Conservation (phyloP, 208 protist species). For the Leishmania arabica region DNA sequence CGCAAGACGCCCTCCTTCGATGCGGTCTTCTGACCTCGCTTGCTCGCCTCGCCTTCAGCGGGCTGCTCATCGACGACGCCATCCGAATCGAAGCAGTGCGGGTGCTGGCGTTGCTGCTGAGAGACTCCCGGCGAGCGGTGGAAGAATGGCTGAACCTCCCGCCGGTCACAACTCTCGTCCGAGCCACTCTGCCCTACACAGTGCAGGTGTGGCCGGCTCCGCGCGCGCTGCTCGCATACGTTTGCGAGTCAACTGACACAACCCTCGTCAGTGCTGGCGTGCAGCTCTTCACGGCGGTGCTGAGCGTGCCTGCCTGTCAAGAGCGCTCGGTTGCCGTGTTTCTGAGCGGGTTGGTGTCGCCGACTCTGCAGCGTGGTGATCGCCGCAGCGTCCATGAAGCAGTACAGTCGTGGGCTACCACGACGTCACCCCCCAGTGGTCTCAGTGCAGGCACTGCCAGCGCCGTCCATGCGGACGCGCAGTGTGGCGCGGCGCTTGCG, state of each 20-base stretch:
- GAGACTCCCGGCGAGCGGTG: conserved; percentile 34
- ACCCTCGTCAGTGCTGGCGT: conserved; percentile 52
- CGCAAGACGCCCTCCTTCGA: conserved; percentile 42
- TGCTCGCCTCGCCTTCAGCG: conserved; percentile 58
- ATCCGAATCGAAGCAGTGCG: conserved; percentile 77
- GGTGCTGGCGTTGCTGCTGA: conserved; percentile 51
- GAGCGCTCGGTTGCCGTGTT: conserved; percentile 21
- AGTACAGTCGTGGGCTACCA: background rate
- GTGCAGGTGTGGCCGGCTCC: conserved; percentile 38
- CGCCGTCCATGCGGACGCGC: background rate
- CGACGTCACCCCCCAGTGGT: background rate
- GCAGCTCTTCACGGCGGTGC: conserved; percentile 43
- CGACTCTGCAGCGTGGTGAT: background rate
- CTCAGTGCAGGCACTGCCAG: background rate
- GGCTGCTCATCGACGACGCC: conserved; percentile 66
- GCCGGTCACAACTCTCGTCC: conserved; percentile 26
- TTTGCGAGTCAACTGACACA: conserved; percentile 57
- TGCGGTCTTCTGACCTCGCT: conserved; percentile 61
- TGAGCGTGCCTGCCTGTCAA: conserved; percentile 32
- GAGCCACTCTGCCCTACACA: conserved; percentile 14
- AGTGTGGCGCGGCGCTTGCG: conserved; percentile 31
- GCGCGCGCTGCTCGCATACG: conserved; percentile 56
- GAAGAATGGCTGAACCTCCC: conserved; percentile 46
- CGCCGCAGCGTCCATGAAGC: background rate
- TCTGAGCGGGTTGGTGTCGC: conserved; percentile 16